A percentile compares a stretch with the other conserved stretches of the same genome.
phyloP scores from a whole-genome alignment of 169 alveolate species.

The Cytauxzoon felis region DNA sequence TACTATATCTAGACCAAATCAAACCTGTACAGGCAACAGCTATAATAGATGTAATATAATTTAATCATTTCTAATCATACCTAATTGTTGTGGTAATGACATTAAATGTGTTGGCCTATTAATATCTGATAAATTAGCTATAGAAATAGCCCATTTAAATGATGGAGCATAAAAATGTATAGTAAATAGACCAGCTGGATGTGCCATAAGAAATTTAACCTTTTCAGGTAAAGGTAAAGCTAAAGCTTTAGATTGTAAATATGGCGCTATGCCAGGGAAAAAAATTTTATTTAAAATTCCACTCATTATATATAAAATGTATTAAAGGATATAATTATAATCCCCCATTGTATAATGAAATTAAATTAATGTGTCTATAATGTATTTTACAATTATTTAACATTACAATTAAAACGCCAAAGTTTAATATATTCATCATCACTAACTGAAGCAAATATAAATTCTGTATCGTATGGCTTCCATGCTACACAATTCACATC shows the following conservation, averaged over 20 bases:
- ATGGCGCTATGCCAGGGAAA: constrained; percentile 60
- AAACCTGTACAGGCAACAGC: constrained; percentile 77
- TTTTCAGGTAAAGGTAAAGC: constrained; percentile 57
- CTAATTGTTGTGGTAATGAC: constrained; percentile 86
- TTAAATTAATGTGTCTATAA: background rate
- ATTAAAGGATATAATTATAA: background rate
- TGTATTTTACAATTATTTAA: background rate
- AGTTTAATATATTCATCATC: constrained; percentile 72
- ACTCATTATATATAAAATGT: background rate
- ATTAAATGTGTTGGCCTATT: constrained; percentile 81
- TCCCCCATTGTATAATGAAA: background rate
- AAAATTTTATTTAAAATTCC: constrained; percentile 38
- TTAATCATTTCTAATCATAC: constrained; percentile 27
- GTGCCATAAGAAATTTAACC: constrained; percentile 45
- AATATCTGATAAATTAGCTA: constrained; percentile 86
- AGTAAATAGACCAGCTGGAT: constrained; percentile 92
- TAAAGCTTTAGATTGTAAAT: constrained; percentile 53
- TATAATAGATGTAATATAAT: background rate
- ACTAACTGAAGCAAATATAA: constrained; percentile 65
- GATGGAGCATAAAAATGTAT: constrained; percentile 92
- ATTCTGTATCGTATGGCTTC: constrained; percentile 46
- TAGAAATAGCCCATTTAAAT: constrained; percentile 87
- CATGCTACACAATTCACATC: constrained; percentile 75
- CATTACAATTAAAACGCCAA: too few relatives aligned
- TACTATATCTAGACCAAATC: constrained; percentile 77